phyloP scores from a whole-genome alignment of 768 basidiomycete species.

The Mycena amicta region DNA sequence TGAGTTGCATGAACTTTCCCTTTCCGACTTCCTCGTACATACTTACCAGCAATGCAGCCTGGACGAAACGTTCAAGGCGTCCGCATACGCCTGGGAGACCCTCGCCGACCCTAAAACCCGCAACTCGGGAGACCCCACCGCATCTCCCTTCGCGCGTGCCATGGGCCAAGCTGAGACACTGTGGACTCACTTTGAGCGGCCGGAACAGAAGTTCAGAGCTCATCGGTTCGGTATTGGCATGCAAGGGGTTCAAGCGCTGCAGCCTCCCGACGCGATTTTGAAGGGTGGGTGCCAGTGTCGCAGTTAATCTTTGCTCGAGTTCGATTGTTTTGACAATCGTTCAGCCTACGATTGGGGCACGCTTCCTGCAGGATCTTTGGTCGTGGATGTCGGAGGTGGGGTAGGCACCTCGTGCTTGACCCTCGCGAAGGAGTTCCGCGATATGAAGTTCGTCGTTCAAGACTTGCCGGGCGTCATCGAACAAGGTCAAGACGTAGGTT shows the following conservation, averaged over 20 bases:
- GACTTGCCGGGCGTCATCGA: slow-evolving; percentile 57
- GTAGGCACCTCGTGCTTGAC: slow-evolving; percentile 50
- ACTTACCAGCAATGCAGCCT: slow-evolving; percentile 21
- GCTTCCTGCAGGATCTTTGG: slow-evolving; percentile 49
- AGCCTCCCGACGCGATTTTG: slow-evolving; percentile 23
- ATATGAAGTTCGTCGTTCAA: slow-evolving; percentile 59
- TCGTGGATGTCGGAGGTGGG: slow-evolving; percentile 74
- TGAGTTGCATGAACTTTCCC: slow-evolving; percentile 3
- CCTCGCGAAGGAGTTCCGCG: slow-evolving; percentile 37
- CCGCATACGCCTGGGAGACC: slow-evolving; percentile 34
- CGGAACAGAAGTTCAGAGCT: slow-evolving; percentile 22
- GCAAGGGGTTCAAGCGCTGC: slow-evolving; percentile 28
- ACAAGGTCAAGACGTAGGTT: slow-evolving; percentile 54
- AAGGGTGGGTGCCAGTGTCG: slow-evolving; percentile 10
- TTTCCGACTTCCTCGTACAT: background rate
- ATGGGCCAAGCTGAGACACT: slow-evolving; percentile 23
- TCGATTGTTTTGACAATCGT: background rate
- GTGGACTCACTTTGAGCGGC: slow-evolving; percentile 27
- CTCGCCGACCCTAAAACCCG: slow-evolving; percentile 31
- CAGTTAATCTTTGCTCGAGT: no score
- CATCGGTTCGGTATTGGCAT: slow-evolving; percentile 37
- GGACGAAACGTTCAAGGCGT: slow-evolving; percentile 34
- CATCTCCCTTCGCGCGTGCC: slow-evolving; percentile 28
- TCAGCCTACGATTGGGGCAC: slow-evolving; percentile 66
- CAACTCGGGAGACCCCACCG: slow-evolving; percentile 28